phyloP scores from a whole-genome alignment of 495 filamentous ascomycete genomes.

The Xylaria palmicola region DNA sequence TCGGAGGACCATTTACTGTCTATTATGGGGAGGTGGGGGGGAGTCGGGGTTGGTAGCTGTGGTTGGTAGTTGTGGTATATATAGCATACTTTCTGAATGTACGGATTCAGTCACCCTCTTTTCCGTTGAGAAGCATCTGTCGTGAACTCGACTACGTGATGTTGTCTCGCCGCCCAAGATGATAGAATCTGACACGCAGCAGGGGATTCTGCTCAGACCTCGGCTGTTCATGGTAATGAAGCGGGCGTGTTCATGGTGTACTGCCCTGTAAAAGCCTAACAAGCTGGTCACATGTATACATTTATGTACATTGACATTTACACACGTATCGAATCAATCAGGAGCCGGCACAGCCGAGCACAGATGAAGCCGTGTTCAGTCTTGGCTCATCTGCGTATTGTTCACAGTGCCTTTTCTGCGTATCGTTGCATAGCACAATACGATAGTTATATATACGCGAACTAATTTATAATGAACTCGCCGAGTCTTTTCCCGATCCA shows the following conservation, averaged over 20 bases:
- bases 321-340: neutral
- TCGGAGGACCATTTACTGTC: neutral
- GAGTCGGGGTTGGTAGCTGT: neutral
- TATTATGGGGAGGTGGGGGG: neutral
- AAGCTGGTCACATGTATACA: no score
- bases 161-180: no score
- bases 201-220: no score
- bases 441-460: neutral
- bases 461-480: neutral
- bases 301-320: no score
- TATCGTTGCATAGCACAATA: neutral
- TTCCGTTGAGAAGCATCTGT: neutral
- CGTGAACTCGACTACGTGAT: neutral
- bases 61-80: neutral
- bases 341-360: neutral
- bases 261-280: no score
- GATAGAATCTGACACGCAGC: no score
- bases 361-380: neutral
- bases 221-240: no score
- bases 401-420: neutral
- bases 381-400: neutral
- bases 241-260: no score
- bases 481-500: neutral
- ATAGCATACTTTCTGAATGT: neutral
- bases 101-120: neutral